Percentiles rank a stretch among this genome's conserved stretches.
These are phyloP conservation scores for Mycogone perniciosa DNA, from an alignment of 2,329 filamentous ascomycete species.

Conservation along the genomic window DNA sequence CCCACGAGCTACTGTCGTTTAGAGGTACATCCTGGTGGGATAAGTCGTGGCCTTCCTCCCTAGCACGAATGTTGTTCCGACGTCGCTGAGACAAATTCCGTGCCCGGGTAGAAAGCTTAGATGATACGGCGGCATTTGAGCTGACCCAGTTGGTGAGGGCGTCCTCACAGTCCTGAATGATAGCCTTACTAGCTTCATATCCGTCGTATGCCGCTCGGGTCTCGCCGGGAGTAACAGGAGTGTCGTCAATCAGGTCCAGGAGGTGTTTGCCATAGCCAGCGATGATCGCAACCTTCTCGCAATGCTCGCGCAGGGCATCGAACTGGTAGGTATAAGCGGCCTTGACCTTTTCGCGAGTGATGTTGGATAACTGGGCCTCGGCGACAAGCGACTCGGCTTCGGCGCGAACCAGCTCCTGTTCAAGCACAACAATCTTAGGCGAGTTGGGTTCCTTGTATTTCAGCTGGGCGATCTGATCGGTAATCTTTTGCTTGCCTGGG, in stretches of 20 bases:
- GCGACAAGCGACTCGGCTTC: conserved; percentile 98
- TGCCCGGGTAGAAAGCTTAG: conserved; percentile 80
- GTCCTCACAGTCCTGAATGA: conserved; percentile 98
- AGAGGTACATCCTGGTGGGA: conserved; percentile 74
- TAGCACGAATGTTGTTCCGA: conserved; percentile 61
- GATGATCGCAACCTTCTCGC: conserved; percentile 96
- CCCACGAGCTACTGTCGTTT: conserved; percentile 78
- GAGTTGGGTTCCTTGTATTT: conserved; percentile 99
- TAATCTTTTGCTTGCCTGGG: conserved; percentile 95
- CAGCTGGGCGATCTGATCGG: conserved; percentile 94
- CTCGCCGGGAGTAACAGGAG: conserved; percentile 93
- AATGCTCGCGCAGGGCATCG: conserved; percentile 93
- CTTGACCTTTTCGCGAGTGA: conserved; percentile 99
- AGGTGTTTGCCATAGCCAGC: conserved; percentile 97
- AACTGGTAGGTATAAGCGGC: conserved; percentile 97
- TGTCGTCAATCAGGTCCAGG: conserved; percentile 94
- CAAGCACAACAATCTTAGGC: conserved; percentile 92
- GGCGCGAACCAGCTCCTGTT: conserved; percentile 96
- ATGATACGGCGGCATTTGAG: conserved; percentile 79
- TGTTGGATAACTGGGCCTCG: conserved; percentile 97
- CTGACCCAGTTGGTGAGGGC: conserved; percentile 95
- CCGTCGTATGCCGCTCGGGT: conserved; percentile 94
- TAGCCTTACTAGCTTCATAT: conserved; percentile 96
- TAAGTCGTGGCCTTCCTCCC: conserved; percentile 69
- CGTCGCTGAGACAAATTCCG: conserved; percentile 83